Evolutionary conservation across 2,329 filamentous ascomycete species (phyloP).

Genomic region (Hypoxylon sp.): DNA sequence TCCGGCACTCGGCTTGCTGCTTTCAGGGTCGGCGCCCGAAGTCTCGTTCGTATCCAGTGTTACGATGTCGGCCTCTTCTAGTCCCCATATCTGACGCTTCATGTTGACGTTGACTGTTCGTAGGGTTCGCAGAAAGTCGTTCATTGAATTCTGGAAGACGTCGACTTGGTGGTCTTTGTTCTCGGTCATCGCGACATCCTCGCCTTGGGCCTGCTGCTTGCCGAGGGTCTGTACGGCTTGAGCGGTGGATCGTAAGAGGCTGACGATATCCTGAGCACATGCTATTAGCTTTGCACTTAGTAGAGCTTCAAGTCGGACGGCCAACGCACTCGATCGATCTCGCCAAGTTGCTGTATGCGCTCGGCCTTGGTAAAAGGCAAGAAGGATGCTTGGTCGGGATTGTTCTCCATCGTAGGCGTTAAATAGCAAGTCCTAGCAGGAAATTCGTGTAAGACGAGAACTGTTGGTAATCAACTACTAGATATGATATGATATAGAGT

Average conservation of each 20-base stretch:
- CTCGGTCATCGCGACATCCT: slow-evolving; percentile 46
- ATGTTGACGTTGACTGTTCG: slow-evolving; percentile 78
- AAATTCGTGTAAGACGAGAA: background rate
- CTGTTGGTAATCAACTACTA: background rate
- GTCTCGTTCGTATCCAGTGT: slow-evolving; percentile 50
- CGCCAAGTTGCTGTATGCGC: slow-evolving; percentile 80
- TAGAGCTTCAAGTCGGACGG: background rate
- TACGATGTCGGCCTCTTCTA: slow-evolving; percentile 84
- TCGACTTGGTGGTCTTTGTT: slow-evolving; percentile 59
- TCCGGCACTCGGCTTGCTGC: slow-evolving; percentile 35
- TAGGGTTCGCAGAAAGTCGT: slow-evolving; percentile 75
- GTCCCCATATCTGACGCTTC: slow-evolving; percentile 76
- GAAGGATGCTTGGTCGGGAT: slow-evolving; percentile 45
- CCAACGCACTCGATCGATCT: slow-evolving; percentile 71
- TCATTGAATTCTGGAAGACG: slow-evolving; percentile 66
- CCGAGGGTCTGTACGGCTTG: slow-evolving; percentile 70
- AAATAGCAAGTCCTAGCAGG: background rate
- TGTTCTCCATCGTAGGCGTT: slow-evolving; percentile 34
- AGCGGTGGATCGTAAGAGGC: slow-evolving; percentile 65
- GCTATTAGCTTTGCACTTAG: slow-evolving; percentile 40
- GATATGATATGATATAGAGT: no score
- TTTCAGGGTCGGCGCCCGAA: slow-evolving; percentile 34
- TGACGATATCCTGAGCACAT: slow-evolving; percentile 45
- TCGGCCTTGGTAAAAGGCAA: slow-evolving; percentile 75
- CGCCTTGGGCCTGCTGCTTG: slow-evolving; percentile 49